Evolutionary conservation across 2,329 filamentous ascomycete species (phyloP).

Genomic region (Exserohilum turcica): DNA sequence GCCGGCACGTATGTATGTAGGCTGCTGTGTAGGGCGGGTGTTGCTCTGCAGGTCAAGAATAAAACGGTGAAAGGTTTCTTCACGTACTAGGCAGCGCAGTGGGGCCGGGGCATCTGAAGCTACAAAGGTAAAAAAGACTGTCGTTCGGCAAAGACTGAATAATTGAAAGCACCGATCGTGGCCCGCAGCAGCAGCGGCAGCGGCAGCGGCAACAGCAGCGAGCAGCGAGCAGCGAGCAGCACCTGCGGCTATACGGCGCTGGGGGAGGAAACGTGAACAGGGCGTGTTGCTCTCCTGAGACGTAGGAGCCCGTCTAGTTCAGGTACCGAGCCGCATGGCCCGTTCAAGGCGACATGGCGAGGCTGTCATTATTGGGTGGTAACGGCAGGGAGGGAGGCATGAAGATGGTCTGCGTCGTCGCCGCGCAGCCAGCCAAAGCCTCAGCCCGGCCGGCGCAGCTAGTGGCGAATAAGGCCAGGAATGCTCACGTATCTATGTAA

Average conservation of each 20-base stretch:
- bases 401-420: slow-evolving; percentile 27
- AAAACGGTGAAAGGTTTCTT: slow-evolving; percentile 29
- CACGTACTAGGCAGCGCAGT: slow-evolving; percentile 37
- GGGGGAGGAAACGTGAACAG: neutral
- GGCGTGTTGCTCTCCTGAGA: slow-evolving; percentile 22
- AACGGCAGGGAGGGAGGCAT: slow-evolving; percentile 39
- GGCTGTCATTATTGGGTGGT: slow-evolving; percentile 40
- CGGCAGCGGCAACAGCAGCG: neutral
- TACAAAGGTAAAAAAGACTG: slow-evolving; percentile 33
- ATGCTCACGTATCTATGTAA: slow-evolving; percentile 21
- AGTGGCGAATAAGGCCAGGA: slow-evolving; percentile 27
- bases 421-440: slow-evolving; percentile 32
- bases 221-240: slow-evolving; percentile 4
- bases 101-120: slow-evolving; percentile 38
- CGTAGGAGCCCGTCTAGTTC: slow-evolving; percentile 30
- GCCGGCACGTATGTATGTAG: too few relatives aligned
- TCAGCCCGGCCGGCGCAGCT: slow-evolving; percentile 21
- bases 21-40: too few relatives aligned
- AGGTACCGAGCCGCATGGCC: slow-evolving; percentile 42
- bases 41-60: slow-evolving; percentile 25
- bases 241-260: neutral
- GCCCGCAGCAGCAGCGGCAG: slow-evolving; percentile 28
- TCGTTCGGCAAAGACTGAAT: slow-evolving; percentile 34
- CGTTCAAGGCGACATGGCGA: slow-evolving; percentile 37
- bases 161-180: slow-evolving; percentile 41